These are phyloP conservation scores for Cornus controversa DNA, from an alignment of 148 eudicot genomes.

Conservation along the genomic window DNA sequence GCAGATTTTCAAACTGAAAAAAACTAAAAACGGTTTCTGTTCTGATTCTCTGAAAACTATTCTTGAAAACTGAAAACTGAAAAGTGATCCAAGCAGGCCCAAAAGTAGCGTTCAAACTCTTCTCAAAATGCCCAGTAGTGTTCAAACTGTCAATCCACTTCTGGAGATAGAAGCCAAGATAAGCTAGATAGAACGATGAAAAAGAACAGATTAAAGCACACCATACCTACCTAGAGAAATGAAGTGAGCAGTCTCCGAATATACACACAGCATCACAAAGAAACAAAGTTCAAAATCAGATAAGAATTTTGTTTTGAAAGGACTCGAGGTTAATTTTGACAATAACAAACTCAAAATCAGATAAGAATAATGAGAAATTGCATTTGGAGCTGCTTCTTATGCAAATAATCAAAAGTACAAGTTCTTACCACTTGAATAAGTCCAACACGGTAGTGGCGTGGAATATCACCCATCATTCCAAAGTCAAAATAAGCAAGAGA, in stretches of 20 bases:
- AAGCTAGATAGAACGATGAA: neutral
- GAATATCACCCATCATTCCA: slow-evolving; percentile 99
- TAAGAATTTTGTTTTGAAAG: neutral
- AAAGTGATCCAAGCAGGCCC: too few species aligned
- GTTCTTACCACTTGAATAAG: slow-evolving; percentile 85
- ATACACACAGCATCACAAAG: neutral
- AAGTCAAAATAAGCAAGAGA: slow-evolving; percentile 95
- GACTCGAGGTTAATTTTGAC: too few species aligned
- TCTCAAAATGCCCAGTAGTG: too few species aligned
- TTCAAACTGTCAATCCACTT: neutral
- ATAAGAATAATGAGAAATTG: neutral
- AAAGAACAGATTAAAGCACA: neutral
- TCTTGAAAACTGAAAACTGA: too few species aligned
- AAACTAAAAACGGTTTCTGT: too few species aligned
- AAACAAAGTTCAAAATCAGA: neutral
- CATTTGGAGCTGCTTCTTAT: neutral
- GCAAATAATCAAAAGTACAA: neutral
- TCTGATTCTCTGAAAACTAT: too few species aligned
- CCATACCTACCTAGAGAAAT: neutral
- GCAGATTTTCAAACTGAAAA: too few species aligned
- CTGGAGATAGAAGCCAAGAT: neutral
- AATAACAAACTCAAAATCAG: neutral
- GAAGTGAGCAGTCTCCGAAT: neutral
- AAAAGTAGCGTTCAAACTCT: too few species aligned
- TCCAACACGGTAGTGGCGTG: slow-evolving; percentile 95